Evolutionary conservation across 164 flowering plant species (phyloP).

Genomic region (Taxillus chinensis): DNA sequence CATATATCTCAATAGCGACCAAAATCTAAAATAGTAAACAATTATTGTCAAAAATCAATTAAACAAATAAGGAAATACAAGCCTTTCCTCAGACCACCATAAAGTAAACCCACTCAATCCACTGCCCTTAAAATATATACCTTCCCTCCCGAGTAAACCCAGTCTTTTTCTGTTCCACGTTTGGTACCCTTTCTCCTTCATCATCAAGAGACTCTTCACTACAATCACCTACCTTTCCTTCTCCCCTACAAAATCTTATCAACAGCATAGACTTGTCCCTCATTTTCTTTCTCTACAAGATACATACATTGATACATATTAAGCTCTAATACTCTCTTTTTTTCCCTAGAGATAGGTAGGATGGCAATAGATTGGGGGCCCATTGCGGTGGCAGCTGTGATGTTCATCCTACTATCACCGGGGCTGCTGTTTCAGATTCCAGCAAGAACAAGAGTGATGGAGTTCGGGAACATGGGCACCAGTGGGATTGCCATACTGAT

Average conservation of each 20-base stretch:
- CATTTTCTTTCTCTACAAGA: not conserved
- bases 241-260: conserved; percentile 10
- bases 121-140: conserved; percentile 14
- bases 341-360: not conserved
- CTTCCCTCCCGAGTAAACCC: conserved; percentile 29
- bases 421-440: conserved; percentile 66
- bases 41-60: not conserved
- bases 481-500: conserved; percentile 63
- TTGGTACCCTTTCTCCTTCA: conserved; percentile 25
- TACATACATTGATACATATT: too few relatives aligned
- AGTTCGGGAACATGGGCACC: conserved; percentile 71
- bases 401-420: conserved; percentile 65
- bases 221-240: not conserved
- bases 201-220: conserved; percentile 14
- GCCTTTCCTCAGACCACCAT: not conserved
- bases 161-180: conserved; percentile 18
- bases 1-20: too few relatives aligned
- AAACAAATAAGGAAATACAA: not conserved
- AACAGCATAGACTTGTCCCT: not conserved
- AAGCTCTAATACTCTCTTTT: not conserved
- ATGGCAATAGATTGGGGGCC: conserved; percentile 49
- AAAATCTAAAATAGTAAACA: not conserved
- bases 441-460: conserved; percentile 48
- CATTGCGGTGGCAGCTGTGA: conserved; percentile 35
- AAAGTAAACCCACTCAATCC: conserved; percentile 29